Evolutionary conservation across 768 basidiomycete genomes (phyloP).

Genomic region (Leucocoprinus sp.): DNA sequence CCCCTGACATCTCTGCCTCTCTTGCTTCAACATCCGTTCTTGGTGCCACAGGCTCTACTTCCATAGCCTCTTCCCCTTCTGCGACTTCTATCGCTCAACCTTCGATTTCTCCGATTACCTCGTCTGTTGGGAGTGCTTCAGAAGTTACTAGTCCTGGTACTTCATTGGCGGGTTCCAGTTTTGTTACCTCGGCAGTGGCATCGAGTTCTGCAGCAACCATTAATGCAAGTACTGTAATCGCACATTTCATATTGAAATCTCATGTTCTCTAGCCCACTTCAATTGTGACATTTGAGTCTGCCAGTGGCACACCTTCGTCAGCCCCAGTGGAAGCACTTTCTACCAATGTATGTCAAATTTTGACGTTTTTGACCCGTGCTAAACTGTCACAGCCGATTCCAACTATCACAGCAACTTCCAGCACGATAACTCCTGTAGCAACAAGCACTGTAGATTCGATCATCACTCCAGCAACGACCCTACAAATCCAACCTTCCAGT

Average conservation of each 20-base stretch:
- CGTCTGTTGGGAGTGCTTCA: slow-evolving; percentile 8
- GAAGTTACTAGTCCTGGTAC: slow-evolving; percentile 1
- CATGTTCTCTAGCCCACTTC: background rate
- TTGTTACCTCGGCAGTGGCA: background rate
- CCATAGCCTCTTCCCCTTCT: slow-evolving; percentile 11
- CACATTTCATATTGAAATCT: background rate
- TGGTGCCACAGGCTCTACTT: slow-evolving; percentile 6
- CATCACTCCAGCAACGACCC: too few relatives aligned
- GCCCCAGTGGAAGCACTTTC: background rate
- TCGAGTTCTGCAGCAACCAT: background rate
- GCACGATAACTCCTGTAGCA: too few relatives aligned
- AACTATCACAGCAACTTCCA: background rate
- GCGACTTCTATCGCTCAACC: slow-evolving; percentile 1
- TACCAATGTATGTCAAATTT: background rate
- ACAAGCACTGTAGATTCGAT: too few relatives aligned
- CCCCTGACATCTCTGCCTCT: slow-evolving; percentile 9
- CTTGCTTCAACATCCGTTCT: slow-evolving; percentile 2
- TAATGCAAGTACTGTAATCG: background rate
- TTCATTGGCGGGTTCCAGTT: background rate
- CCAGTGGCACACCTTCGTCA: slow-evolving; percentile 11
- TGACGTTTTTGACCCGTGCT: background rate
- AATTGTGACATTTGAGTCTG: background rate
- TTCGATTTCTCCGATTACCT: slow-evolving; percentile 3
- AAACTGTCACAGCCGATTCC: slow-evolving; percentile 1
- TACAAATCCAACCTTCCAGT: slow-evolving; percentile 3